phyloP scores from a whole-genome alignment of 2,329 filamentous ascomycete genomes.

The Macrophomina pseudophaseolina region DNA sequence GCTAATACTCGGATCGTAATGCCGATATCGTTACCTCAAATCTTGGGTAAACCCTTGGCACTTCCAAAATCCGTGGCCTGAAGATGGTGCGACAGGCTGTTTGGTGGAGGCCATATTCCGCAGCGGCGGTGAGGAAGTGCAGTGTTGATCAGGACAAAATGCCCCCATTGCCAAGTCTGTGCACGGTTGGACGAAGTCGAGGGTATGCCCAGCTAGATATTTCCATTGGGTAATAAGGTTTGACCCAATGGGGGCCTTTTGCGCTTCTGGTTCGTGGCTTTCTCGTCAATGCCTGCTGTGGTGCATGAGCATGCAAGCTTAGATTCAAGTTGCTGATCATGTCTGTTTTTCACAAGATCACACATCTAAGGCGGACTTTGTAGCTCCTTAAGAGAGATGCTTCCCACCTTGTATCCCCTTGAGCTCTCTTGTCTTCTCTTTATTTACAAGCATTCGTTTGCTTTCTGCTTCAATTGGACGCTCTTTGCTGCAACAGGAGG shows the following conservation, averaged over 20 bases:
- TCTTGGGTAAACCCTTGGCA: background rate
- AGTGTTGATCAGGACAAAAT: background rate
- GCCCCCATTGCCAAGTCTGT: background rate
- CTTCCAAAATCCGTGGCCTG: background rate
- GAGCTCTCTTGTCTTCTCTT: background rate
- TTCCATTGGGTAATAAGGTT: conserved; percentile 16
- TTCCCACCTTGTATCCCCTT: background rate
- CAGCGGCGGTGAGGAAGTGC: background rate
- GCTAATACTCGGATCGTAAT: background rate
- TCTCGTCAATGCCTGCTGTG: background rate
- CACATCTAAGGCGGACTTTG: background rate
- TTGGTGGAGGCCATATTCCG: background rate
- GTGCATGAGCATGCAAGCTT: background rate
- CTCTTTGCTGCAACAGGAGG: too few relatives aligned
- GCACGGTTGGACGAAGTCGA: background rate
- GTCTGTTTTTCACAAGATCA: background rate
- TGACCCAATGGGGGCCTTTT: background rate
- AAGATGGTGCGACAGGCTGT: background rate
- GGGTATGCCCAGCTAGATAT: background rate
- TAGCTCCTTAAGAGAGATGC: background rate
- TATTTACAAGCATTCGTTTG: background rate
- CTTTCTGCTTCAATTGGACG: background rate
- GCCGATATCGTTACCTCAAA: background rate
- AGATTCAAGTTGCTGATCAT: background rate
- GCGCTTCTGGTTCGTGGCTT: background rate